These are phyloP conservation scores for Salix udensis DNA, from an alignment of 345 rosid genomes.

Conservation along the genomic window DNA sequence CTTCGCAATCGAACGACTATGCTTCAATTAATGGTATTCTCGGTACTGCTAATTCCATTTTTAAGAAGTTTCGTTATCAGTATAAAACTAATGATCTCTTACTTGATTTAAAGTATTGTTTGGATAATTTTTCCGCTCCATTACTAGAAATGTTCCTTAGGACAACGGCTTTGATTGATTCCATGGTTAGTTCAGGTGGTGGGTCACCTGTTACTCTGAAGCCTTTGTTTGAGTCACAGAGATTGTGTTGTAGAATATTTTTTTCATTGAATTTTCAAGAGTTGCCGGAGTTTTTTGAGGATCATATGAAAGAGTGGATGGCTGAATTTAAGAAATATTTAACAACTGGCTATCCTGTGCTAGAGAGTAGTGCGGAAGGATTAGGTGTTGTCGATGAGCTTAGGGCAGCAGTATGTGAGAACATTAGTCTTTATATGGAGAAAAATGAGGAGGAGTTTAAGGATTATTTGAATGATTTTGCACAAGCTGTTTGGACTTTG, in stretches of 20 bases:
- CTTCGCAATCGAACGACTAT: conserved; percentile 47
- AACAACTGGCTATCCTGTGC: conserved; percentile 47
- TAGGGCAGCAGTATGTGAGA: conserved; percentile 86
- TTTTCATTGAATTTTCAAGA: conserved; percentile 85
- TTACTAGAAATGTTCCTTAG: conserved; percentile 59
- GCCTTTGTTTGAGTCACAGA: conserved; percentile 76
- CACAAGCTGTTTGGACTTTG: conserved; percentile 81
- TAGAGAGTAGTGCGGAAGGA: conserved; percentile 59
- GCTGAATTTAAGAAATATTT: conserved; percentile 73
- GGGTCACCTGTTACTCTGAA: conserved; percentile 44
- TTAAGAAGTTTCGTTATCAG: conserved; percentile 79
- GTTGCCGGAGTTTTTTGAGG: conserved; percentile 92
- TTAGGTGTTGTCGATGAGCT: conserved; percentile 60
- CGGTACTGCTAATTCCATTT: conserved; percentile 84
- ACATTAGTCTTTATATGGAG: conserved; percentile 91
- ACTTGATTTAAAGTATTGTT: conserved; percentile 76
- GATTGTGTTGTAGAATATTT: conserved; percentile 82
- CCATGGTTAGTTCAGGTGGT: conserved; percentile 40
- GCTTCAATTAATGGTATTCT: conserved; percentile 81
- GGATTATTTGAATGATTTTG: conserved; percentile 64
- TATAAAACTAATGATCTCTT: conserved; percentile 75
- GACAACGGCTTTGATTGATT: conserved; percentile 62
- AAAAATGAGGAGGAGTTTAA: conserved; percentile 91
- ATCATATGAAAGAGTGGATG: conserved; percentile 96
- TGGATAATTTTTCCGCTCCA: conserved; percentile 67